These are phyloP conservation scores for Termitomyces sp. DNA, from an alignment of 768 basidiomycete species.

Conservation along the genomic window DNA sequence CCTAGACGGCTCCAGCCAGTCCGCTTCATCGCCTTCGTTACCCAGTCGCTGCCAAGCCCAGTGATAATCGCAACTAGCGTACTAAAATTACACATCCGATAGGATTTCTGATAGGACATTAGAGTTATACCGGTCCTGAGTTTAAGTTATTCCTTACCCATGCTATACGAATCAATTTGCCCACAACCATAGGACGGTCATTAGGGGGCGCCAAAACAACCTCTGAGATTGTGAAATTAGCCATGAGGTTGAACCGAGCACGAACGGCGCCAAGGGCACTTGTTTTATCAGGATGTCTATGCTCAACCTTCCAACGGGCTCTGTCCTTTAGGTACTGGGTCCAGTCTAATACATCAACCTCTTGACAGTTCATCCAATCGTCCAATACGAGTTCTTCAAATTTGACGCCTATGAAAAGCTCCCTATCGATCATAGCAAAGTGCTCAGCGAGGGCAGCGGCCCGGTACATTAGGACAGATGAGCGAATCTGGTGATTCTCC, in stretches of 20 bases:
- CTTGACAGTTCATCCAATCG: slow-evolving; percentile 61
- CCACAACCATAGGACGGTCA: slow-evolving; percentile 60
- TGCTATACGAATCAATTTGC: slow-evolving; percentile 82
- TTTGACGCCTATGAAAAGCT: slow-evolving; percentile 77
- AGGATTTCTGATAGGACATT: slow-evolving; percentile 60
- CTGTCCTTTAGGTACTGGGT: slow-evolving; percentile 73
- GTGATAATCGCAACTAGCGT: slow-evolving; percentile 76
- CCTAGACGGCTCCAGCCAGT: slow-evolving; percentile 59
- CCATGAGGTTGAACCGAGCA: slow-evolving; percentile 80
- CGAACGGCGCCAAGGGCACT: slow-evolving; percentile 70
- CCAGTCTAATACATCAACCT: slow-evolving; percentile 79
- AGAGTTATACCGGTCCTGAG: not conserved
- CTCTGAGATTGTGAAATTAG: slow-evolving; percentile 77
- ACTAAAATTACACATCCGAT: slow-evolving; percentile 70
- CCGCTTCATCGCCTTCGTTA: slow-evolving; percentile 60
- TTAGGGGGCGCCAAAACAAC: slow-evolving; percentile 67
- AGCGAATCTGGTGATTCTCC: slow-evolving; percentile 48
- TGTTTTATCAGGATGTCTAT: slow-evolving; percentile 52
- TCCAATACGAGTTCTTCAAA: slow-evolving; percentile 85
- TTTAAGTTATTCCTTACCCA: slow-evolving; percentile 50
- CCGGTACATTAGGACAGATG: slow-evolving; percentile 63
- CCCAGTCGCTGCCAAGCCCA: slow-evolving; percentile 68
- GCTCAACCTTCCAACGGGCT: slow-evolving; percentile 61
- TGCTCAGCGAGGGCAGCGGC: slow-evolving; percentile 67
- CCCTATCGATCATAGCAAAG: slow-evolving; percentile 85